Evolutionary conservation across 768 basidiomycete genomes (phyloP), one percentile per base, ranked within the genome.

Genomic region (Crassisporium funariophilum): DNA sequence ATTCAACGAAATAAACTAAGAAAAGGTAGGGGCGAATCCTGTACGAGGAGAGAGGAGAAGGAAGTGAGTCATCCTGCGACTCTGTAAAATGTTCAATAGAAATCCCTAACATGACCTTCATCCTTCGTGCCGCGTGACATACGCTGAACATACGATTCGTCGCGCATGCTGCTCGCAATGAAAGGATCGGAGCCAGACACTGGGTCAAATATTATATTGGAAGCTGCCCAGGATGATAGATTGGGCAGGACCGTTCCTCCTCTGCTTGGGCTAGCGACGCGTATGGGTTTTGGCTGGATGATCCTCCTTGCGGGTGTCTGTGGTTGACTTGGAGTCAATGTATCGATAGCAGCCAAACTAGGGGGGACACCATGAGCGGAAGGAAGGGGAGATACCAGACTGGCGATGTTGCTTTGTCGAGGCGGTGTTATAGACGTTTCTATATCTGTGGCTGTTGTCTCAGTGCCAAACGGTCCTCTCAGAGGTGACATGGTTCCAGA

Each of bases 131-230:
- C 59, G 47, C 54, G 56, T 12, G 44, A 46, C 24, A 54, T 47
- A 23, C 62, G 60, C 19, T 59, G 59, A 36, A 67, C 49, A 37
- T 60, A 66, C n/a, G 65, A 57, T 41, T 71, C 68, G 24, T 72
- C 71, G 38, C 68, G 54, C 29, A 67, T 44, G 47, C 69, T 73
- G n/a, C 64, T 62, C 9, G 60, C 61, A 37, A 68, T 50, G 20
- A 69, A 68, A 1, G 67, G 60, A 35, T 69, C 68, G 29, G 57
- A 50, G 17, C 55, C 54, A 2, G 46, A 41, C 16, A 45, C 44
- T 20, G 58, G 47, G 38, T 66, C 67, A 12, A 59, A 35, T 36
- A 55, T 38, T 19, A 58, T 47, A n/a, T 58, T 60, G 13, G 63
- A 55, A 36, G 66, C 59, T 13, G 64, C 65, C 70, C 70, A 60